A percentile compares a stretch with the other conserved stretches of the same genome.
These are phyloP conservation scores for Pseudogymnoascus pannorum DNA, from an alignment of 2,329 filamentous ascomycete species.

Conservation along the genomic window DNA sequence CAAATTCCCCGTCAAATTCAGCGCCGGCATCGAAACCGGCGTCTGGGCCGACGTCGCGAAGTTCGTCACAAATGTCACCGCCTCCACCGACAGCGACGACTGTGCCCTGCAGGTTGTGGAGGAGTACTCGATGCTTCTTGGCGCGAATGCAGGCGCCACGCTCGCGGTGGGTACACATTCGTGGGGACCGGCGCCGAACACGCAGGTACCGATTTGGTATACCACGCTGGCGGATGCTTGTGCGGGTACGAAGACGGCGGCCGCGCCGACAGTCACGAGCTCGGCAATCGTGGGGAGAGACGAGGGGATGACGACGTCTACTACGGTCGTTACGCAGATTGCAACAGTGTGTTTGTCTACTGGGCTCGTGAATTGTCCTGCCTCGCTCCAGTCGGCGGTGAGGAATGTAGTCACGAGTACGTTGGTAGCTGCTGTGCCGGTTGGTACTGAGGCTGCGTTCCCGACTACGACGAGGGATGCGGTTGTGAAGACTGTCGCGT, in stretches of 20 bases:
- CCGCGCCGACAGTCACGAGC: constrained; percentile 20
- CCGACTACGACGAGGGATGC: constrained; percentile 30
- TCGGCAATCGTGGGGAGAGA: constrained; percentile 16
- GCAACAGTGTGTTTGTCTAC: constrained; percentile 38
- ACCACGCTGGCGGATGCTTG: constrained; percentile 42
- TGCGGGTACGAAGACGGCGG: constrained; percentile 26
- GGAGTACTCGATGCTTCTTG: constrained; percentile 43
- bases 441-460: constrained; percentile 34
- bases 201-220: constrained; percentile 44
- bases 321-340: constrained; percentile 36
- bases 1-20: constrained; percentile 9
- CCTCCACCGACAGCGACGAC: constrained; percentile 27
- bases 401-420: constrained; percentile 35
- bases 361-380: constrained; percentile 42
- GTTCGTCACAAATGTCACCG: constrained; percentile 45
- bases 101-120: constrained; percentile 42
- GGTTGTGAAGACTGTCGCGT: constrained; percentile 32
- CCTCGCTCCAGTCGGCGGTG: constrained; percentile 39
- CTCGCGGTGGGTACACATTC: constrained; percentile 36
- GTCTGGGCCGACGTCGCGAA: constrained; percentile 47
- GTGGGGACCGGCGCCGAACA: constrained; percentile 44
- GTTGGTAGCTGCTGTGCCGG: constrained; percentile 34
- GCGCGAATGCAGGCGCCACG: constrained; percentile 47
- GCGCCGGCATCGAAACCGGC: constrained; percentile 34
- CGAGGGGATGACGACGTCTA: constrained; percentile 34